Percentiles rank a stretch among this genome's conserved stretches.
These are phyloP conservation scores for Malus hybrid DNA, from an alignment of 331 rosid genomes.

Conservation along the genomic window DNA sequence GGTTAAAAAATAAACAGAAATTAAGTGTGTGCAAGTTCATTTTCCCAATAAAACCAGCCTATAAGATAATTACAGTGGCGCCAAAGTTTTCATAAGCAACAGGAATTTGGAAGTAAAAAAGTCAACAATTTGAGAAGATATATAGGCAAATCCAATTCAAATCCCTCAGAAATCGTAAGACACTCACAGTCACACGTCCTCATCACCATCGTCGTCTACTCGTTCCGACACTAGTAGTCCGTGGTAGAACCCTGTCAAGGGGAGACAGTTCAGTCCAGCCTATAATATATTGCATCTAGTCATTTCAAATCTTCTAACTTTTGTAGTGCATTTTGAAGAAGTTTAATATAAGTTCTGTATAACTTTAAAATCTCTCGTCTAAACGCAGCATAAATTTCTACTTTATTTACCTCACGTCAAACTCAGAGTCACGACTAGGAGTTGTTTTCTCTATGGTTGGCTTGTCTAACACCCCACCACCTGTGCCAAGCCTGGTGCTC, in stretches of 20 bases:
- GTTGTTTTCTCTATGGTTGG: conserved; percentile 65
- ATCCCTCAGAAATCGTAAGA: too few relatives aligned
- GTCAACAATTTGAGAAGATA: background rate
- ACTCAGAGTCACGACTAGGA: conserved; percentile 75
- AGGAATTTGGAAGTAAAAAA: background rate
- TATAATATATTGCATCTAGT: too few relatives aligned
- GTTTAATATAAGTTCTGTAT: too few relatives aligned
- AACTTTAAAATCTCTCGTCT: too few relatives aligned
- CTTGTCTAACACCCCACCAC: conserved; percentile 72
- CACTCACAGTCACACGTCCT: background rate
- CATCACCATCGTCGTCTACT: conserved; percentile 23
- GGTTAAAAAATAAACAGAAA: too few relatives aligned
- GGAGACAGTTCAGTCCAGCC: too few relatives aligned
- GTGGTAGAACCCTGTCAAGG: conserved; percentile 14
- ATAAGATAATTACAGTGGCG: too few relatives aligned
- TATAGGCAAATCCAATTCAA: background rate
- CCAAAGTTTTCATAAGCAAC: background rate
- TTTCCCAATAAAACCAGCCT: too few relatives aligned
- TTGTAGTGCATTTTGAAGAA: too few relatives aligned
- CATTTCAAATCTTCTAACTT: too few relatives aligned
- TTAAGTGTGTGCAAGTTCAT: too few relatives aligned
- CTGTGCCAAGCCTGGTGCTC: conserved; percentile 45
- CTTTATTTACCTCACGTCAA: conserved; percentile 46
- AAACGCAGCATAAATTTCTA: background rate
- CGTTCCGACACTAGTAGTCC: conserved; percentile 11